phyloP scores from a whole-genome alignment of 352 stramenopile species.

The Pseudoperonospora humuli region DNA sequence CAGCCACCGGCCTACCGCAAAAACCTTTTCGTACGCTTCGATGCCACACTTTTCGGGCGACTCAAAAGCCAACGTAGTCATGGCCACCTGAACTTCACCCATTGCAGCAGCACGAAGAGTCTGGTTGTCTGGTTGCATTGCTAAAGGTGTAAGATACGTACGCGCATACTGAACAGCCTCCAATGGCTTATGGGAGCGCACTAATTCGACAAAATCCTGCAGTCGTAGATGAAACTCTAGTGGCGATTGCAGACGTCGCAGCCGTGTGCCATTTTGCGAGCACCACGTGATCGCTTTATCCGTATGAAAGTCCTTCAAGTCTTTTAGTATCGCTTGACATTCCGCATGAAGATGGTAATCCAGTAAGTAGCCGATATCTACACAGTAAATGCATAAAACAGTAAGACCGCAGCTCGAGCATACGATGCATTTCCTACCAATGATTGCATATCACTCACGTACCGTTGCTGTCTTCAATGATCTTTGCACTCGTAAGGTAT shows the following conservation, averaged over 20 bases:
- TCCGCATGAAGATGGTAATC: constrained; percentile 55
- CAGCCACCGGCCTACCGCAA: constrained; percentile 52
- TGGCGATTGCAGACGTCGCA: constrained; percentile 58
- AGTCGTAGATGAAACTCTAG: constrained; percentile 70
- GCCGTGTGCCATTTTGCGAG: constrained; percentile 53
- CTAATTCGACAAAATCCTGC: constrained; percentile 74
- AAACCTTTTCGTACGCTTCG: constrained; percentile 52
- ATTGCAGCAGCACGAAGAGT: constrained; percentile 44
- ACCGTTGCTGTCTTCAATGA: constrained; percentile 61
- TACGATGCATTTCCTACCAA: not conserved
- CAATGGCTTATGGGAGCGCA: constrained; percentile 60
- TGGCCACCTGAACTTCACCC: constrained; percentile 54
- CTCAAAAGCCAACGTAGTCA: constrained; percentile 70
- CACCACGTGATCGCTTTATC: constrained; percentile 58
- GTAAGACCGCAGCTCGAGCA: not conserved
- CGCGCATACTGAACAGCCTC: constrained; percentile 69
- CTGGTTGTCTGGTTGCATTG: constrained; percentile 55
- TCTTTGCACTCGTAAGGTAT: constrained; percentile 52
- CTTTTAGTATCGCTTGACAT: constrained; percentile 45
- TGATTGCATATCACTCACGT: not conserved
- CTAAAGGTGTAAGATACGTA: constrained; percentile 48
- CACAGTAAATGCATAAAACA: constrained; percentile 1
- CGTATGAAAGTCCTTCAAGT: constrained; percentile 43
- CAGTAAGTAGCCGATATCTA: constrained; percentile 53
- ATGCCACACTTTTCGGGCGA: constrained; percentile 52